Conservation (phyloP, 371 early-diverging fungal genomes). For the Mucor irregularis region DNA sequence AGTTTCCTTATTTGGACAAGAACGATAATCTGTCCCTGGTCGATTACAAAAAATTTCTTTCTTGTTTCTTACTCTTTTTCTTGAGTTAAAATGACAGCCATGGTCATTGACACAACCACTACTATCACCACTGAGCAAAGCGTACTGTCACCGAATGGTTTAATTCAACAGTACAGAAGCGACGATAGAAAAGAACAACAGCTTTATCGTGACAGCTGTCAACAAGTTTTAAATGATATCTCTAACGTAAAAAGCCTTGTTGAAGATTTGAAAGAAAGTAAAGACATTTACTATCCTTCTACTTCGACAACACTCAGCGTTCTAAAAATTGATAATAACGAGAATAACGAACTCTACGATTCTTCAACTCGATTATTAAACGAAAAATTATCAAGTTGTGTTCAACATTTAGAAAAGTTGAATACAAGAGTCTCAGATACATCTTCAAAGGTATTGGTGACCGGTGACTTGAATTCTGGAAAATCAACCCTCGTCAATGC, state of each 20-base stretch:
- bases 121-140: background rate
- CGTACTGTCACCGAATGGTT: no score
- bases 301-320: background rate
- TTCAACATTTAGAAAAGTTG: conserved; percentile 80
- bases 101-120: no score
- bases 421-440: conserved; percentile 84
- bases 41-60: no score
- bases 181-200: background rate
- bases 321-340: conserved; percentile 46
- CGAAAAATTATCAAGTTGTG: conserved; percentile 45
- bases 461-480: conserved; percentile 97
- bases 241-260: conserved; percentile 35
- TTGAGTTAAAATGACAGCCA: no score
- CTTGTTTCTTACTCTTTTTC: no score
- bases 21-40: no score
- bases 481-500: conserved; percentile 97
- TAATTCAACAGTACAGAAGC: background rate
- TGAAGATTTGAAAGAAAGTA: conserved; percentile 56
- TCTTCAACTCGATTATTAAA: conserved; percentile 61
- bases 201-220: conserved; percentile 66
- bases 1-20: no score
- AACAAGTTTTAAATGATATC: conserved; percentile 61
- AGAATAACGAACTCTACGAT: conserved; percentile 70
- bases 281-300: conserved; percentile 44
- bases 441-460: conserved; percentile 91